These are phyloP conservation scores for Podila clonocystis DNA, from an alignment of 192 early-diverging fungal genomes.

Conservation along the genomic window DNA sequence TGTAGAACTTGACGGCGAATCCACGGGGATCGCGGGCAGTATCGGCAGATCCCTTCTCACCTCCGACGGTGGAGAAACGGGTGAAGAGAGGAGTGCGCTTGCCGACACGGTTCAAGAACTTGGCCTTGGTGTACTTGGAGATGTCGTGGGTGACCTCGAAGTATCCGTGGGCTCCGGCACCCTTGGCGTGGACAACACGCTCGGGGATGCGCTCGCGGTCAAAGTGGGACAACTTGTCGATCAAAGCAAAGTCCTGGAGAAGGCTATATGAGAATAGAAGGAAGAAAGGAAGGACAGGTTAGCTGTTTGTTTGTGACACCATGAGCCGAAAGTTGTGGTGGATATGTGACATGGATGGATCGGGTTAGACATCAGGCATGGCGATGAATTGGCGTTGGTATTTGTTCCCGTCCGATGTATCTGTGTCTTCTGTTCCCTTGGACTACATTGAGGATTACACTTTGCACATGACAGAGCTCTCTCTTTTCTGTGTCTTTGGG, in stretches of 20 bases:
- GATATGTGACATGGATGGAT: too few species aligned
- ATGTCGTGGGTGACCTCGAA: slow-evolving; percentile 67
- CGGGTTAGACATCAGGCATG: too few species aligned
- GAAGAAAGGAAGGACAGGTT: not conserved
- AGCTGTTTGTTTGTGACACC: too few species aligned
- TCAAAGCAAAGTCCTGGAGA: slow-evolving; percentile 78
- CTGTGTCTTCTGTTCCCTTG: not conserved
- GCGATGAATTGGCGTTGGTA: too few species aligned
- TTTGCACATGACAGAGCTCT: slow-evolving; percentile 2
- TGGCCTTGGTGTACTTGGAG: slow-evolving; percentile 65
- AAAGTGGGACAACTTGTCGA: slow-evolving; percentile 85
- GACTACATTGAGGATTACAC: not conserved
- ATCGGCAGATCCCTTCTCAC: slow-evolving; percentile 69
- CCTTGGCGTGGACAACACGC: slow-evolving; percentile 85
- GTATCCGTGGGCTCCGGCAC: slow-evolving; percentile 81
- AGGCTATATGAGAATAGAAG: slow-evolving; percentile 28
- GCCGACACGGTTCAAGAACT: slow-evolving; percentile 67
- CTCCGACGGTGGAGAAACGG: slow-evolving; percentile 74
- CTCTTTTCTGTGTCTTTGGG: not conserved
- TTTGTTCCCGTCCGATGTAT: too few species aligned
- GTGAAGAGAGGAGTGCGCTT: slow-evolving; percentile 75
- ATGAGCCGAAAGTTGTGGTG: too few species aligned
- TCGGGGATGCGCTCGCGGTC: slow-evolving; percentile 83
- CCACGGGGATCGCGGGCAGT: slow-evolving; percentile 77
- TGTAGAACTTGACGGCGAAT: slow-evolving; percentile 80